Evolutionary conservation across 2,329 filamentous ascomycete genomes (phyloP).

Genomic region (Helotiales sp.): DNA sequence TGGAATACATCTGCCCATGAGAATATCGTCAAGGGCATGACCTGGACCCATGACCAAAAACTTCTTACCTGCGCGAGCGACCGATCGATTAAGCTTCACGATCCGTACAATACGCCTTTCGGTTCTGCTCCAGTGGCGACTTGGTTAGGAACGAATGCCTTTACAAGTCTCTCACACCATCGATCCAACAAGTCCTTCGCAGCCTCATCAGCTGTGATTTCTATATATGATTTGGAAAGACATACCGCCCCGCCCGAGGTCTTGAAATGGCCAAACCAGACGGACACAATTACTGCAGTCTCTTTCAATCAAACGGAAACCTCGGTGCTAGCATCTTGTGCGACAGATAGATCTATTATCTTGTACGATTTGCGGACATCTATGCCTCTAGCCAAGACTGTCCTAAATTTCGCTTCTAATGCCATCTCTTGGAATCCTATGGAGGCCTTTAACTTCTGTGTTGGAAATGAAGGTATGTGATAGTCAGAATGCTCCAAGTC

Average conservation of each 20-base stretch:
- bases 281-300: conserved; percentile 86
- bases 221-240: conserved; percentile 84
- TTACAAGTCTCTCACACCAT: conserved; percentile 83
- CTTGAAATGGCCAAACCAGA: conserved; percentile 81
- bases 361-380: conserved; percentile 91
- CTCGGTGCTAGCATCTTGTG: conserved; percentile 81
- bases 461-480: conserved; percentile 68
- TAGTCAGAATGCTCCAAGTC: not conserved
- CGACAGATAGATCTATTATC: conserved; percentile 81
- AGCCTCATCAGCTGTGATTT: conserved; percentile 73
- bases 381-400: conserved; percentile 76
- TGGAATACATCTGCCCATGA: conserved; percentile 85
- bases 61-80: conserved; percentile 86
- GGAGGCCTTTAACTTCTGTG: conserved; percentile 93
- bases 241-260: conserved; percentile 80
- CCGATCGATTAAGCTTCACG: conserved; percentile 84
- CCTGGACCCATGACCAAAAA: conserved; percentile 84
- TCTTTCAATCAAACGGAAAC: conserved; percentile 95
- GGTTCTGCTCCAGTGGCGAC: conserved; percentile 75
- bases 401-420: conserved; percentile 82
- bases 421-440: conserved; percentile 88
- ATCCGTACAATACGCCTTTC: conserved; percentile 75
- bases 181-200: conserved; percentile 78
- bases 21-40: conserved; percentile 88
- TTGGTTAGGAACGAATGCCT: conserved; percentile 80